These are phyloP conservation scores for Alloascoidea hylecoeti DNA, from an alignment of 805 yeast genomes.

Conservation along the genomic window DNA sequence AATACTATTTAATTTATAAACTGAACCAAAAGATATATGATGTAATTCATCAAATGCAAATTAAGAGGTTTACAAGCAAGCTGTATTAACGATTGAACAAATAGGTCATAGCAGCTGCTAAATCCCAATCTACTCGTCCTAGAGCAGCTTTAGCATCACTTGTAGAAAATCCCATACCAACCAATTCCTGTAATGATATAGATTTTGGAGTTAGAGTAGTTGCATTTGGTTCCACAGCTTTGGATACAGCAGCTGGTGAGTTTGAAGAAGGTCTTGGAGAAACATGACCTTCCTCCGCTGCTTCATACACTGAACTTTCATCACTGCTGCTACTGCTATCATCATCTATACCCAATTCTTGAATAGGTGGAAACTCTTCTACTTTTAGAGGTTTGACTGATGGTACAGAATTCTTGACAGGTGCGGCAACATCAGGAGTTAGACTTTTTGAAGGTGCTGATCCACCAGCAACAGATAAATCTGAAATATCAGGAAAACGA, in stretches of 20 bases:
- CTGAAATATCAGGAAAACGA: background rate
- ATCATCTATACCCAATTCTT: conserved; percentile 27
- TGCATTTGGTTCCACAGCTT: conserved; percentile 15
- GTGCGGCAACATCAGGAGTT: no score
- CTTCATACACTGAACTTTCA: background rate
- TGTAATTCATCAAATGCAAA: conserved; percentile 1
- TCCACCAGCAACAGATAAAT: background rate
- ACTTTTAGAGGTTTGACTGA: conserved; percentile 11
- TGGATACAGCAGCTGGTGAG: conserved; percentile 13
- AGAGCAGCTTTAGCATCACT: conserved; percentile 57
- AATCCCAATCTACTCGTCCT: conserved; percentile 52
- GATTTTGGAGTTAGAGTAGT: conserved; percentile 27
- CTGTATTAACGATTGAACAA: conserved; percentile 54
- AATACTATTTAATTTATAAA: no score
- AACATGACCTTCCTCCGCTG: no score
- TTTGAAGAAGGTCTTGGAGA: conserved; percentile 3
- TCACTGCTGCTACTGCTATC: conserved; percentile 1
- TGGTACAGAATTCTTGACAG: background rate
- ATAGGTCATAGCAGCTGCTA: conserved; percentile 79
- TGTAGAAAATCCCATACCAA: conserved; percentile 80
- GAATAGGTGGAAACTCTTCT: conserved; percentile 50
- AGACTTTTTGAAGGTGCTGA: background rate
- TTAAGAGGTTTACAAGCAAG: conserved; percentile 4
- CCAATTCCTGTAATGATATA: conserved; percentile 59
- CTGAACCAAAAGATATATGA: no score